A percentile compares a stretch with the other conserved stretches of the same genome.
Evolutionary conservation across 2,329 filamentous ascomycete genomes (phyloP).

Genomic region (Myriosclerotinia scirpicola): DNA sequence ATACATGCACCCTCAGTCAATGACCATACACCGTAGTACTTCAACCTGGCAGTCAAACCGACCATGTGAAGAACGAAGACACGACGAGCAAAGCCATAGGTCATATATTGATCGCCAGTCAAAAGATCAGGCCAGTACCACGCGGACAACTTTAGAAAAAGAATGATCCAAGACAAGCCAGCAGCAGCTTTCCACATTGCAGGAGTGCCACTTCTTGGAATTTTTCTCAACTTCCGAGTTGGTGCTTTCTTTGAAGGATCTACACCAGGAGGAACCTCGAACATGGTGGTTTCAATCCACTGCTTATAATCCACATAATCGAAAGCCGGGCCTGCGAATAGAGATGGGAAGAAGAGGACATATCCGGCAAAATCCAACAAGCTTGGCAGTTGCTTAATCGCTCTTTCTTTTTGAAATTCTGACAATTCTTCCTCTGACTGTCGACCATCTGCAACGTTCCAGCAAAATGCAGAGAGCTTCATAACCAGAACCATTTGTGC

Average conservation of each 20-base stretch:
- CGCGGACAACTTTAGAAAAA: conserved; percentile 71
- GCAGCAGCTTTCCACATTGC: conserved; percentile 72
- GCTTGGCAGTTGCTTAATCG: conserved; percentile 70
- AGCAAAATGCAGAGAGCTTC: conserved; percentile 95
- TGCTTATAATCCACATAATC: conserved; percentile 90
- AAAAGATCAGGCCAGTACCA: conserved; percentile 66
- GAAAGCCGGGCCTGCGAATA: conserved; percentile 89
- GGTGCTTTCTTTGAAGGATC: conserved; percentile 83
- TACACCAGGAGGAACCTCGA: conserved; percentile 77
- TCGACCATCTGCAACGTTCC: conserved; percentile 94
- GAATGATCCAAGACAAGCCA: conserved; percentile 76
- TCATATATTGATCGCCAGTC: conserved; percentile 64
- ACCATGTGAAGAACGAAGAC: conserved; percentile 82
- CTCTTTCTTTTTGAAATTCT: conserved; percentile 80
- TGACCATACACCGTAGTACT: conserved; percentile 97
- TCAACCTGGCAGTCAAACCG: conserved; percentile 76
- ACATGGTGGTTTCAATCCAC: conserved; percentile 95
- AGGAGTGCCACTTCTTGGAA: conserved; percentile 85
- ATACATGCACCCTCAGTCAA: conserved; percentile 94
- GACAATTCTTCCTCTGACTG: conserved; percentile 78
- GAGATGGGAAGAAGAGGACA: conserved; percentile 89
- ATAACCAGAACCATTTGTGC: conserved; percentile 98
- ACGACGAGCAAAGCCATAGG: conserved; percentile 67
- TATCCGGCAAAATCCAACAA: conserved; percentile 85
- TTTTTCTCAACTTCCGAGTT: conserved; percentile 86